Evolutionary conservation across 2,329 filamentous ascomycete species (phyloP).

Genomic region (Beauveria pseudobassiana): DNA sequence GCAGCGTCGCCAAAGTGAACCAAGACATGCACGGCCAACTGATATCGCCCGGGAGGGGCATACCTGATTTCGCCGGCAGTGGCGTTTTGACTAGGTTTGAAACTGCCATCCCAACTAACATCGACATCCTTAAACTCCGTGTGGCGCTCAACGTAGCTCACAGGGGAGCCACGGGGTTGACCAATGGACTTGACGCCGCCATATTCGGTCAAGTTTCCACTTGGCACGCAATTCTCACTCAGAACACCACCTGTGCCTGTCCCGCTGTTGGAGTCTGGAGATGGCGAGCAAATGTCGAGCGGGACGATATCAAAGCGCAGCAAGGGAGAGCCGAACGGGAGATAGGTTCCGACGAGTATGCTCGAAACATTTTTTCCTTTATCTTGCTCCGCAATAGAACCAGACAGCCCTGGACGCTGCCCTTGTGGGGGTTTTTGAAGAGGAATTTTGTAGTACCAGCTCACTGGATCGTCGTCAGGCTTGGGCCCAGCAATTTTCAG

Average conservation of each 20-base stretch:
- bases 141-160: neutral
- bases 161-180: neutral
- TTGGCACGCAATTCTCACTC: neutral
- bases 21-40: neutral
- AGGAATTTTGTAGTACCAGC: neutral
- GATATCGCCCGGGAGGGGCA: neutral
- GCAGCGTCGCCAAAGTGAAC: neutral
- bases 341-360: neutral
- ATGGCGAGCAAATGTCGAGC: neutral
- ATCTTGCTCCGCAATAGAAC: neutral
- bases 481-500: neutral
- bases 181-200: neutral
- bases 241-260: too few species aligned
- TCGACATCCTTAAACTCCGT: neutral
- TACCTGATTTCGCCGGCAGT: neutral
- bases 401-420: neutral
- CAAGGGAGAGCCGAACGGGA: neutral
- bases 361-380: neutral
- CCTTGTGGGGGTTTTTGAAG: neutral
- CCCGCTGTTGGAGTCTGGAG: neutral
- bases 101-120: neutral
- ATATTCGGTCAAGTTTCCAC: neutral
- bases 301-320: neutral
- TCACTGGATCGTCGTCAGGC: neutral
- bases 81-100: neutral